Evolutionary conservation across 331 rosid species (phyloP).

Genomic region (Dryas integrifolia): DNA sequence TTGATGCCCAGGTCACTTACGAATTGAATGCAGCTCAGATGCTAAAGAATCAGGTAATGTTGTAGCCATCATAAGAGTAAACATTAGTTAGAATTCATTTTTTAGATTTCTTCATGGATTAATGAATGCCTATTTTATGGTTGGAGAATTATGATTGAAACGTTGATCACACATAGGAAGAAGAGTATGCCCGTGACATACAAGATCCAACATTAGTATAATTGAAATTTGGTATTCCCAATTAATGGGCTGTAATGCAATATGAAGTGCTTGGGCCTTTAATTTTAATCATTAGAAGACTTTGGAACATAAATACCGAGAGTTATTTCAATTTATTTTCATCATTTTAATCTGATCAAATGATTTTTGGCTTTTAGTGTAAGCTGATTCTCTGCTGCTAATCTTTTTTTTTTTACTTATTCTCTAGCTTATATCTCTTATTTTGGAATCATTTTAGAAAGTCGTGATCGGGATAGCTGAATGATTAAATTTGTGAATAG

Average conservation of each 20-base stretch:
- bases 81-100: not conserved
- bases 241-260: not conserved
- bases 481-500: not conserved
- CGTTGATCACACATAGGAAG: conserved; percentile 3
- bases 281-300: not conserved
- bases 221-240: not conserved
- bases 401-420: not conserved
- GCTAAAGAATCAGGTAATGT: conserved; percentile 78
- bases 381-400: not conserved
- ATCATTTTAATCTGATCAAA: not conserved
- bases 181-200: not conserved
- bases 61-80: not conserved
- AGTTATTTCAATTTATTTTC: not conserved
- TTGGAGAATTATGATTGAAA: not conserved
- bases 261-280: not conserved
- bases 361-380: not conserved
- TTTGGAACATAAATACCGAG: not conserved
- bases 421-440: not conserved
- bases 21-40: conserved; percentile 72
- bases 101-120: not conserved
- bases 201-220: not conserved
- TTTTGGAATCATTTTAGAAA: not conserved
- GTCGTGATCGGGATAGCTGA: not conserved
- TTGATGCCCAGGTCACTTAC: conserved; percentile 65
- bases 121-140: not conserved